phyloP scores from a whole-genome alignment of 1,284 basidiomycete genomes.

The Ceratobasidium sp. region DNA sequence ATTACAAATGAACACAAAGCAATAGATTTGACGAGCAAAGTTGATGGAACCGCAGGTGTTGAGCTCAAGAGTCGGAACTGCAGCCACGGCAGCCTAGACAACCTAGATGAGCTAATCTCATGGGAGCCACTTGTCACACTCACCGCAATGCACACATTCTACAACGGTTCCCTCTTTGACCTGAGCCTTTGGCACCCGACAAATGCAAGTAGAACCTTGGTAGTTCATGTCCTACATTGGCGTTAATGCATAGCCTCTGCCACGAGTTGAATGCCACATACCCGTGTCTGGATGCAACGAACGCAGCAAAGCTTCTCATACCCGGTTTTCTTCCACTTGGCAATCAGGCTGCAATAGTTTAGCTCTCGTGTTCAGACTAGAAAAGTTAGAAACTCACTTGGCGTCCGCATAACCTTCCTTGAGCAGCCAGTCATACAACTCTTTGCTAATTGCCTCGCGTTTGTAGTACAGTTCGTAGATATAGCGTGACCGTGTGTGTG shows the following conservation, averaged over 20 bases:
- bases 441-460: conserved; percentile 90
- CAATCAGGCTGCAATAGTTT: conserved; percentile 75
- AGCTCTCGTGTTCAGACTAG: conserved; percentile 32
- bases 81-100: conserved; percentile 76
- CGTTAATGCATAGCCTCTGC: conserved; percentile 19
- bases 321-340: conserved; percentile 99
- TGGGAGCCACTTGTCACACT: conserved; percentile 52
- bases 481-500: conserved; percentile 93
- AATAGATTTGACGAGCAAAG: background rate
- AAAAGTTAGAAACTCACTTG: conserved; percentile 69
- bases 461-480: conserved; percentile 99
- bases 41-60: background rate
- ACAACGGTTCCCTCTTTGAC: conserved; percentile 92
- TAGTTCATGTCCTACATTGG: conserved; percentile 93
- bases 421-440: conserved; percentile 97
- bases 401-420: conserved; percentile 98
- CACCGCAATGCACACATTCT: conserved; percentile 96
- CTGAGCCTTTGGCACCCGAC: conserved; percentile 94
- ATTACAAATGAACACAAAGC: background rate
- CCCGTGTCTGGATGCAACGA: conserved; percentile 94
- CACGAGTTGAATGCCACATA: conserved; percentile 52
- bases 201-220: conserved; percentile 98
- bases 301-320: conserved; percentile 99
- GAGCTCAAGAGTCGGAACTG: conserved; percentile 74
- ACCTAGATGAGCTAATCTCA: conserved; percentile 21